phyloP scores from a whole-genome alignment of 2,329 filamentous ascomycete genomes.

The Stenocarpella maydis region DNA sequence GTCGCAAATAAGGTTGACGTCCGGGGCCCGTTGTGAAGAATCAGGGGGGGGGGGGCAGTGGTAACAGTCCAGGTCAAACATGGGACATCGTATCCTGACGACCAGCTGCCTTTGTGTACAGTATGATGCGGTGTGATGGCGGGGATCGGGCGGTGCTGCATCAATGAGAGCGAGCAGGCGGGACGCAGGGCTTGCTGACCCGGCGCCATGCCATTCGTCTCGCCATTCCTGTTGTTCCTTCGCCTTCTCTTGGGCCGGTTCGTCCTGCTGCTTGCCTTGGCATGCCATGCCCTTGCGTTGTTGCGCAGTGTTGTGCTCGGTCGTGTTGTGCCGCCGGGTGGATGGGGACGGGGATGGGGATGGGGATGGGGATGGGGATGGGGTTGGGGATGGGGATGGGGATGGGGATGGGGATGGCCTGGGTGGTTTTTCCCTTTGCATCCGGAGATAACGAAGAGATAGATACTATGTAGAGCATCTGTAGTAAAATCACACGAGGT shows the following conservation, averaged over 20 bases:
- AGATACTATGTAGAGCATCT: too few relatives aligned
- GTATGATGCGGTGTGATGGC: constrained; percentile 8
- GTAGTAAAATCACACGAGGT: too few relatives aligned
- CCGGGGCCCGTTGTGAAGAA: neutral
- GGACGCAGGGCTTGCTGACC: constrained; percentile 12
- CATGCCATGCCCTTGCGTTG: neutral
- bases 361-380: too few relatives aligned
- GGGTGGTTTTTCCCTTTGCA: neutral
- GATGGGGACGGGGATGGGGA: too few relatives aligned
- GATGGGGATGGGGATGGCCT: too few relatives aligned
- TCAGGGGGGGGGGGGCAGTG: neutral
- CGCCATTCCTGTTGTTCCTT: neutral
- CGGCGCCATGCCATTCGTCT: constrained; percentile 9
- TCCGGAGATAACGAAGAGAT: neutral
- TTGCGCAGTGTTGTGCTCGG: neutral
- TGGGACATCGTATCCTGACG: neutral
- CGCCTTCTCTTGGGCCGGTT: too few relatives aligned
- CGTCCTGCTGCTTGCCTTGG: too few relatives aligned
- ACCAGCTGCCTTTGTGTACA: neutral
- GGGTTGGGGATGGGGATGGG: too few relatives aligned
- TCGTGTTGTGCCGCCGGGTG: neutral
- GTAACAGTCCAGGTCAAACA: neutral
- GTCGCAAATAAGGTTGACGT: constrained; percentile 21
- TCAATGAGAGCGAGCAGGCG: neutral
- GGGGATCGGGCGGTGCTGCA: constrained; percentile 7